These are phyloP conservation scores for Plasmopara halstedii DNA, from an alignment of 352 stramenopile genomes.

Conservation along the genomic window DNA sequence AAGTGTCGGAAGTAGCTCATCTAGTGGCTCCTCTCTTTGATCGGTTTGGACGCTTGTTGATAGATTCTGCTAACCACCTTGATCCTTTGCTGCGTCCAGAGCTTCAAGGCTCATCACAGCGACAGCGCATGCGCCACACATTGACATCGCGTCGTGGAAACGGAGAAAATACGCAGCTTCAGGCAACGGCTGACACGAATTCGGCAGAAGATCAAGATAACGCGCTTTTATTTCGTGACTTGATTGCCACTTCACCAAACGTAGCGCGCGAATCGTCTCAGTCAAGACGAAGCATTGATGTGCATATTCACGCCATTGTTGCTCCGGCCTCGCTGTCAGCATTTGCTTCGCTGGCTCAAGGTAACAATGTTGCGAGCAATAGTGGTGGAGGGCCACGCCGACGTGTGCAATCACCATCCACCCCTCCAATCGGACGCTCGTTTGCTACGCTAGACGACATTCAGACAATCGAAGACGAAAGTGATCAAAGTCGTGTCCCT, in stretches of 20 bases:
- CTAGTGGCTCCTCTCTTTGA: conserved; percentile 71
- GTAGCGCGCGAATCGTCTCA: conserved; percentile 19
- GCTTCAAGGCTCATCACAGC: conserved; percentile 29
- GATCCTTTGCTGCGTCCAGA: conserved; percentile 56
- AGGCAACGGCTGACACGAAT: conserved; percentile 4
- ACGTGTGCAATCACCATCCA: conserved; percentile 14
- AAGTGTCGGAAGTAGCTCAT: conserved; percentile 62
- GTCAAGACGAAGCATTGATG: conserved; percentile 65
- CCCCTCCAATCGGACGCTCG: conserved; percentile 13
- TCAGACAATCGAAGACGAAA: conserved; percentile 21
- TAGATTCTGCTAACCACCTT: conserved; percentile 55
- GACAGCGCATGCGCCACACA: conserved; percentile 24
- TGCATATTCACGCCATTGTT: conserved; percentile 85
- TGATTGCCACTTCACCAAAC: conserved; percentile 41
- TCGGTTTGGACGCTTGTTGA: conserved; percentile 63
- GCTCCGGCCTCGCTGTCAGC: conserved; percentile 62
- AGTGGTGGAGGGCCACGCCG: conserved; percentile 1
- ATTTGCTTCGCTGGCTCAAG: conserved; percentile 38
- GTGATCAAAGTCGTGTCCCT: conserved; percentile 50
- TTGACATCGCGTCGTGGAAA: conserved; percentile 7
- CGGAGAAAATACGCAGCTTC: conserved; percentile 5
- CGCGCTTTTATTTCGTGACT: conserved; percentile 46
- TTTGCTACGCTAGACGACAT: conserved; percentile 23
- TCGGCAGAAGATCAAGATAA: conserved; percentile 40
- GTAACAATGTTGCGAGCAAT: conserved; percentile 7